Percentiles rank a stretch among this genome's conserved stretches.
Evolutionary conservation across 495 filamentous ascomycete species (phyloP).

Genomic region (Annulohypoxylon maeteangense): DNA sequence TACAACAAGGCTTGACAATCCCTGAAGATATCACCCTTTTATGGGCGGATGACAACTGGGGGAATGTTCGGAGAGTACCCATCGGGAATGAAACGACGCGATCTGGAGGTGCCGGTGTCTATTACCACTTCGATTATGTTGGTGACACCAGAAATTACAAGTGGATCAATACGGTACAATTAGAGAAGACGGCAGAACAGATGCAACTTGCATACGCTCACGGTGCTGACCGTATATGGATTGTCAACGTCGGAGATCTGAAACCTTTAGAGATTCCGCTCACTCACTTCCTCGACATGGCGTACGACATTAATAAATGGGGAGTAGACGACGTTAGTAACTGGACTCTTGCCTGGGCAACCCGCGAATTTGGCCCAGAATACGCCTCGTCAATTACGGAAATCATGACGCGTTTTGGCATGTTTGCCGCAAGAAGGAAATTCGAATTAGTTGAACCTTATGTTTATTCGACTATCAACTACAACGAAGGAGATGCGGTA

Average conservation of each 20-base stretch:
- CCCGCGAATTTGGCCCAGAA: conserved; percentile 67
- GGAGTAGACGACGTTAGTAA: conserved; percentile 62
- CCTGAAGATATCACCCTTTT: conserved; percentile 79
- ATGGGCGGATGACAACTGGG: conserved; percentile 82
- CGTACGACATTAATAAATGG: conserved; percentile 69
- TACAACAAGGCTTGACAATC: conserved; percentile 70
- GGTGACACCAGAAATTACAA: conserved; percentile 72
- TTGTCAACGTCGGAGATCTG: conserved; percentile 80
- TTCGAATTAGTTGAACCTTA: conserved; percentile 73
- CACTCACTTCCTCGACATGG: conserved; percentile 73
- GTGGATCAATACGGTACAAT: conserved; percentile 77
- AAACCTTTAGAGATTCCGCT: conserved; percentile 77
- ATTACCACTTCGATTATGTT: conserved; percentile 82
- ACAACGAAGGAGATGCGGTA: conserved; percentile 74
- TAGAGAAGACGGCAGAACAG: conserved; percentile 72
- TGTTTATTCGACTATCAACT: conserved; percentile 74
- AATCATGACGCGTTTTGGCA: conserved; percentile 70
- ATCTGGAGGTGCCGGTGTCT: conserved; percentile 75
- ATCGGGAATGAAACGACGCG: conserved; percentile 68
- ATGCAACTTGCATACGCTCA: conserved; percentile 71
- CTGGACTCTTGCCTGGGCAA: conserved; percentile 68
- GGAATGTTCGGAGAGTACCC: conserved; percentile 73
- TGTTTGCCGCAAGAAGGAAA: conserved; percentile 71
- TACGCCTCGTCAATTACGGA: conserved; percentile 62
- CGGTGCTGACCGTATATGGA: conserved; percentile 74